Evolutionary conservation across 768 basidiomycete species (phyloP).

Genomic region (Leccinum longicurvipes): DNA sequence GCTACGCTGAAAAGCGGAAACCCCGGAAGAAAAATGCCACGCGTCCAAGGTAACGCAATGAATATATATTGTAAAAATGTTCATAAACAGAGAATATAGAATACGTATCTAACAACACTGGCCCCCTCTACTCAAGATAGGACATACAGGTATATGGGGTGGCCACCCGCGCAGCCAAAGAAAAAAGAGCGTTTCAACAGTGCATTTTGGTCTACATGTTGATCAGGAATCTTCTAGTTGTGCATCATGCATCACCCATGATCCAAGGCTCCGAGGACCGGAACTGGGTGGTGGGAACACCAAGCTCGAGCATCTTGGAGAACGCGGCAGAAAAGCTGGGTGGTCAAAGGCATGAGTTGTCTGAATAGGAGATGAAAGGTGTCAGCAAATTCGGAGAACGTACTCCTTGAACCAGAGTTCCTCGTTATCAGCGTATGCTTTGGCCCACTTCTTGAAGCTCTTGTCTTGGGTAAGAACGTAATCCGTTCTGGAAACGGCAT

Average conservation of each 20-base stretch:
- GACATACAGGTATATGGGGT: neutral
- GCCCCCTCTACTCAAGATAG: neutral
- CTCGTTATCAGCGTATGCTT: constrained; percentile 83
- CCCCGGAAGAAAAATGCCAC: too few species aligned
- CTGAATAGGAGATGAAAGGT: neutral
- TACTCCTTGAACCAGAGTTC: constrained; percentile 94
- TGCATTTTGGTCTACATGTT: neutral
- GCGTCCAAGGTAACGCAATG: neutral
- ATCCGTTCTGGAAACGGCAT: constrained; percentile 56
- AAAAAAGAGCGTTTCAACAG: neutral
- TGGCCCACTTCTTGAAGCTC: constrained; percentile 84
- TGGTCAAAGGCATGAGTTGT: neutral
- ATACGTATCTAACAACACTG: neutral
- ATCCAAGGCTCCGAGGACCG: constrained; percentile 70
- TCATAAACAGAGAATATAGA: neutral
- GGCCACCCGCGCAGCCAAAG: neutral
- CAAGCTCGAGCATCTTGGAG: constrained; percentile 84
- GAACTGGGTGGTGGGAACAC: constrained; percentile 83
- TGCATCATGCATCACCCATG: constrained; percentile 42
- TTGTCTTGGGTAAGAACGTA: constrained; percentile 89
- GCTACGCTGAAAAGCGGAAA: too few species aligned
- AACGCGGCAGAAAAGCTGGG: constrained; percentile 80
- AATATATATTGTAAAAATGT: neutral
- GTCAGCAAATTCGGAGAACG: constrained; percentile 26
- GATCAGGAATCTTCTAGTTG: neutral